These are phyloP conservation scores for Rhizopogon vesiculosus DNA, from an alignment of 768 basidiomycete genomes.

Conservation along the genomic window DNA sequence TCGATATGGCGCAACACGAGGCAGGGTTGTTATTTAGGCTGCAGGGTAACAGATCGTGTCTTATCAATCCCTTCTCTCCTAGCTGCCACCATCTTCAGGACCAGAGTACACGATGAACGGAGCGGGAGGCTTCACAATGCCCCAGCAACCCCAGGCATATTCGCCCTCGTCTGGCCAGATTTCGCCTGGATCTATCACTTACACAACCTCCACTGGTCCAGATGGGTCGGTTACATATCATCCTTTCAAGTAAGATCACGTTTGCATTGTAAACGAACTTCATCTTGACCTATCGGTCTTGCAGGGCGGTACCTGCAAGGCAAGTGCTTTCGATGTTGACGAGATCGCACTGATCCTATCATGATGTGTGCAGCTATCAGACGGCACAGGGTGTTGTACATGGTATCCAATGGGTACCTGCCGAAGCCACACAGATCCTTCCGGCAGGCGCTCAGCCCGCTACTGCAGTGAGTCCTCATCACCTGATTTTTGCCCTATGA, in stretches of 20 bases:
- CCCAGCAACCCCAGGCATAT: slow-evolving; percentile 21
- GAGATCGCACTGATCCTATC: slow-evolving; percentile 16
- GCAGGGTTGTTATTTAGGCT: slow-evolving; percentile 15
- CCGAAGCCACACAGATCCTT: slow-evolving; percentile 59
- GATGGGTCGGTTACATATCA: slow-evolving; percentile 67
- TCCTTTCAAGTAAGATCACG: slow-evolving; percentile 59
- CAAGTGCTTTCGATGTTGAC: slow-evolving; percentile 23
- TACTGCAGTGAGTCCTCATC: slow-evolving; percentile 36
- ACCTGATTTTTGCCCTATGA: background rate
- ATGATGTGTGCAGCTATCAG: slow-evolving; percentile 50
- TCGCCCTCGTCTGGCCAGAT: slow-evolving; percentile 38
- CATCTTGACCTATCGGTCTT: slow-evolving; percentile 7
- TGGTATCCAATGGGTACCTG: slow-evolving; percentile 63
- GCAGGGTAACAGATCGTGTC: slow-evolving; percentile 14
- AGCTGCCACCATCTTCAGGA: slow-evolving; percentile 7
- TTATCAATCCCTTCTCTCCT: slow-evolving; percentile 5
- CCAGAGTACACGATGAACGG: slow-evolving; percentile 14
- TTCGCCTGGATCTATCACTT: slow-evolving; percentile 65
- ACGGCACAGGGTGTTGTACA: slow-evolving; percentile 62
- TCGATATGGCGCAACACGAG: slow-evolving; percentile 29
- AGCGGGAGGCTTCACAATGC: slow-evolving; percentile 21
- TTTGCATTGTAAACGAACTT: slow-evolving; percentile 1
- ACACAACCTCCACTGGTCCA: slow-evolving; percentile 57
- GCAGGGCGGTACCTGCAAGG: slow-evolving; percentile 74
- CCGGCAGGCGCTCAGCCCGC: slow-evolving; percentile 61